phyloP scores from a whole-genome alignment of 2,329 filamentous ascomycete genomes.

The Colletotrichum aenigma region DNA sequence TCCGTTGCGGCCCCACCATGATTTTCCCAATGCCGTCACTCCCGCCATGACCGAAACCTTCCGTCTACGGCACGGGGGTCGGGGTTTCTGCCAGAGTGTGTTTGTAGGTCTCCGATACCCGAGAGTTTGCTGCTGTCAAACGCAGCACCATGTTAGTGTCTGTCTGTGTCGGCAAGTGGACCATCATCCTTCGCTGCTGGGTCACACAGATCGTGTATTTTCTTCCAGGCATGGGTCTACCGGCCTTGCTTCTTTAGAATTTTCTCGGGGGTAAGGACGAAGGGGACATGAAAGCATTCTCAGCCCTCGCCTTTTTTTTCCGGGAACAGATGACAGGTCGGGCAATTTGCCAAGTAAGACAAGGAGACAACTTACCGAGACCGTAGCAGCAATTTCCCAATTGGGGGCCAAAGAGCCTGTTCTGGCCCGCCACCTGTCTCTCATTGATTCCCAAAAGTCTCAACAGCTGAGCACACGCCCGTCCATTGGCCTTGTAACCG shows the following conservation, averaged over 20 bases:
- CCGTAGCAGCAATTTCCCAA: neutral
- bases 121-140: neutral
- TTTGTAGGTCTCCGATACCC: neutral
- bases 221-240: neutral
- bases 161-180: neutral
- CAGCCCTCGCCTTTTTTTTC: neutral
- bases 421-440: conserved; percentile 1
- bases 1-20: neutral
- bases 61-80: neutral
- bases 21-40: neutral
- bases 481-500: neutral
- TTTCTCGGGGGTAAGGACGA: neutral
- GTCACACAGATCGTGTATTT: neutral
- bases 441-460: neutral
- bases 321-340: conserved; percentile 3
- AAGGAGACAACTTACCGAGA: conserved; percentile 5
- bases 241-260: neutral
- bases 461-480: neutral
- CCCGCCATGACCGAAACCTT: neutral
- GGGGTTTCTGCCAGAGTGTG: neutral
- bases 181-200: neutral
- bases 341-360: neutral
- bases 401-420: neutral
- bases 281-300: neutral
- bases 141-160: neutral